Evolutionary conservation across 1,284 basidiomycete genomes (phyloP).

Genomic region (Cryptococcus sp.): DNA sequence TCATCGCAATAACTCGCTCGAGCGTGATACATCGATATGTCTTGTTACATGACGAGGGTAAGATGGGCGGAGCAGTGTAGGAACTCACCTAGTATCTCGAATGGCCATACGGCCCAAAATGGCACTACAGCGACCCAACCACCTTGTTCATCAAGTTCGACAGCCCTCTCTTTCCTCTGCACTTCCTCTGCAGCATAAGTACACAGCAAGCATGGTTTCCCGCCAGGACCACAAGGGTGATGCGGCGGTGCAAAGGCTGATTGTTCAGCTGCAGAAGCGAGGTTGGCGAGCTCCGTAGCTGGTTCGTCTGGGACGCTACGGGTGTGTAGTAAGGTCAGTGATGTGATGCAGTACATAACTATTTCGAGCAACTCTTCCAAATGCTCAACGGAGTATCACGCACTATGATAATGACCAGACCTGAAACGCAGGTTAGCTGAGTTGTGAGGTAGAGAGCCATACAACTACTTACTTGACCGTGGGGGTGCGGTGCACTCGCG

Average conservation of each 20-base stretch:
- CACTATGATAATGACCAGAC: constrained; percentile 75
- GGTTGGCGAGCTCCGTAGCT: constrained; percentile 63
- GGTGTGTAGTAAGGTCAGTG: neutral
- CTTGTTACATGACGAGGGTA: too few relatives aligned
- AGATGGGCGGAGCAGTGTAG: too few relatives aligned
- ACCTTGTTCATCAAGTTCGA: constrained; percentile 64
- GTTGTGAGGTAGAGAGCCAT: neutral
- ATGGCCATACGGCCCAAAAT: constrained; percentile 97
- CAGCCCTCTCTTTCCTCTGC: constrained; percentile 63
- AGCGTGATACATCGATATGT: too few relatives aligned
- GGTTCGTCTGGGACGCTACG: constrained; percentile 66
- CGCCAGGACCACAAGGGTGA: constrained; percentile 51
- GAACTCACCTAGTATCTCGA: constrained; percentile 72
- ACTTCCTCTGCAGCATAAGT: constrained; percentile 80
- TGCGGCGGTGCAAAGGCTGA: constrained; percentile 6
- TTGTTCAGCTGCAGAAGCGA: constrained; percentile 49
- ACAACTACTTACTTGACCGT: constrained; percentile 60
- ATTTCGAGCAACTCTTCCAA: too few relatives aligned
- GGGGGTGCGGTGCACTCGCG: constrained; percentile 93
- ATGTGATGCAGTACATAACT: neutral
- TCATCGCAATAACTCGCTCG: too few relatives aligned
- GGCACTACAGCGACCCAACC: constrained; percentile 87
- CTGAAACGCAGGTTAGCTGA: constrained; percentile 46
- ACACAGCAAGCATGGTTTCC: constrained; percentile 74
- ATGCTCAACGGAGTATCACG: constrained; percentile 5